Evolutionary conservation across 208 protist species (phyloP), one percentile per base, ranked within the genome.

Genomic region (Leishmania gerbilli): DNA sequence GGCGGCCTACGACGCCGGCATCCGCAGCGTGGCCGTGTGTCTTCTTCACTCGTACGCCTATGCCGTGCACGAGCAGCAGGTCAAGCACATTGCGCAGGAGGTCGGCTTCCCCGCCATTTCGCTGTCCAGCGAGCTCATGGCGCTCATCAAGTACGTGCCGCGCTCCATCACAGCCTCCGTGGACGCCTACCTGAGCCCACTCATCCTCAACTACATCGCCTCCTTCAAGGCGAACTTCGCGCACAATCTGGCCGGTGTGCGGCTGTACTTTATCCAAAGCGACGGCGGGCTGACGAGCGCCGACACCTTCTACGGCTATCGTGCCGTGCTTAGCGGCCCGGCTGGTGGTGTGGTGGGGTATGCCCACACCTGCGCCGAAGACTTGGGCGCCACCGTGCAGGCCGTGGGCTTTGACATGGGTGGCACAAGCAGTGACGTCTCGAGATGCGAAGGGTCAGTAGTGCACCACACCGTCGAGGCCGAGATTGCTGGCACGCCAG

Each of bases 151-250:
- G 79, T 92, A 96, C 67, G 95, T 99, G 24, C 91, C 95, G 1
- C 91, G 97, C 68, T 98, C 98, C 24, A 93, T 95, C 76, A 99
- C 98, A 17, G 89, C 98, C 42, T 98, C 90, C 47, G 98, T 98
- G 8, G 98, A 99, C 88, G 98, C 98, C 31, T 99, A 99, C 89
- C 92, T 99, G 5, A 99, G 96, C 47, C 98, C 98, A 24, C 83
- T 94, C 31, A 98, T 99, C 65, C 74, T 88, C 15, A 79, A 89
- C 65, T 99, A 98, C 85, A 85, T 99, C 27, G 71, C 84, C 58
- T 82, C 77, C 37, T 98, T 99, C 83, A 84, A 83, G 80, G 53
- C 71, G 37, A 90, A 92, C 77, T 95, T 95, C 83, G 71, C 62
- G 15, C 45, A 91, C 49, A 58, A 89, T 55, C 77, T 92, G 17